phyloP scores from a whole-genome alignment of 1,284 basidiomycete genomes.

The Thecaphora frezii region DNA sequence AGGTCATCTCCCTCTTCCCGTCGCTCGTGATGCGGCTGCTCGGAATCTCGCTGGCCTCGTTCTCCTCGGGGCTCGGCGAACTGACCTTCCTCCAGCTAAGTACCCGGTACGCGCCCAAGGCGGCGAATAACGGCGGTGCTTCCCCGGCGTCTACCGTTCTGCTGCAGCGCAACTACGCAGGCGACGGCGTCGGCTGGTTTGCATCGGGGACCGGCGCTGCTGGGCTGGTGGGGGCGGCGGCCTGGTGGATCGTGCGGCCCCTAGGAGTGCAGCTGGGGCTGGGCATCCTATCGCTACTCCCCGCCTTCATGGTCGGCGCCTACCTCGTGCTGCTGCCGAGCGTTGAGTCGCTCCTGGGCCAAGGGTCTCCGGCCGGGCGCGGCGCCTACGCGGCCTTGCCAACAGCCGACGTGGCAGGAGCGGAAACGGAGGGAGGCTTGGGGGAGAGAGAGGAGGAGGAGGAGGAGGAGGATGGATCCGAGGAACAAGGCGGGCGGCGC shows the following conservation, averaged over 20 bases:
- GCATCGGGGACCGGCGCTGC: constrained; percentile 85
- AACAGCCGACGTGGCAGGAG: constrained; percentile 1
- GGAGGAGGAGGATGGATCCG: too few species aligned
- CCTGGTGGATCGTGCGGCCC: constrained; percentile 91
- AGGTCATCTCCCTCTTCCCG: constrained; percentile 81
- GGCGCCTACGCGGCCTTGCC: constrained; percentile 9
- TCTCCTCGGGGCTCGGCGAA: constrained; percentile 91
- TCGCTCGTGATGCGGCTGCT: constrained; percentile 72
- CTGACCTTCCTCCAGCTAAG: constrained; percentile 91
- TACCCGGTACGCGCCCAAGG: constrained; percentile 65
- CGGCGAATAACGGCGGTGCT: constrained; percentile 1
- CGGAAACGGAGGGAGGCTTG: too few species aligned
- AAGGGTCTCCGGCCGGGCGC: not conserved
- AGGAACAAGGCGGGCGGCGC: too few species aligned
- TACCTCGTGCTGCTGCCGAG: constrained; percentile 38
- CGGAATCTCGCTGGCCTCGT: constrained; percentile 85
- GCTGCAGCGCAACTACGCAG: constrained; percentile 14
- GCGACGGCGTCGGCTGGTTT: constrained; percentile 56
- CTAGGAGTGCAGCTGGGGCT: constrained; percentile 82
- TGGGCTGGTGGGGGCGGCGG: constrained; percentile 83
- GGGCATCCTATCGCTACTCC: constrained; percentile 61
- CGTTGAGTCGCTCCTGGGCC: constrained; percentile 12
- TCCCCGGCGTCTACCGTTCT: not conserved
- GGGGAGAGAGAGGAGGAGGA: too few species aligned
- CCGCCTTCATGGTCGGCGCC: constrained; percentile 43